Evolutionary conservation across 129 eudicot genomes (phyloP).

Genomic region (Dittrichia graveolens): DNA sequence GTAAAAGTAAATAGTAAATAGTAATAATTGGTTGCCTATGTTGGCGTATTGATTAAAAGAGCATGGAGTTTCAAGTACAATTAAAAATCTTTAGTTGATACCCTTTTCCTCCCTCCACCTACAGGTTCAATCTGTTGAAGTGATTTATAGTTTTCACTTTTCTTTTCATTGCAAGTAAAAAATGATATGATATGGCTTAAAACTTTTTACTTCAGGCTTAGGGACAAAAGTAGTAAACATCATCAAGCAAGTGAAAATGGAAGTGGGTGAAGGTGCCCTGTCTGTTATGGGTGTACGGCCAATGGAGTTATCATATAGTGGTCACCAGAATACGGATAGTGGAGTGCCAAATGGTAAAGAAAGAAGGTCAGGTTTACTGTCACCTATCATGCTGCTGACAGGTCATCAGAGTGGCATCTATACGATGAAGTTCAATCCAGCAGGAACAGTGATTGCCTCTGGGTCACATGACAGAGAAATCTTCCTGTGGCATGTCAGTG

Average conservation of each 20-base stretch:
- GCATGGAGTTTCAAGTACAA: too few species aligned
- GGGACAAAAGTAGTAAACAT: not conserved
- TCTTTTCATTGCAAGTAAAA: not conserved
- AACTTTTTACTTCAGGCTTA: not conserved
- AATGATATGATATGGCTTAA: not conserved
- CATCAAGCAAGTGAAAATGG: conserved; percentile 46
- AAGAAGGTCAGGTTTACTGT: conserved; percentile 72
- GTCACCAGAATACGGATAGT: conserved; percentile 32
- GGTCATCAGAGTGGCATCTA: conserved; percentile 91
- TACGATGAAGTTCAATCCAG: conserved; percentile 84
- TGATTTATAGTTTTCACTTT: not conserved
- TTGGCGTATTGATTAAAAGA: too few species aligned
- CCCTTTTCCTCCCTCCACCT: too few species aligned
- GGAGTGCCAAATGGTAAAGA: conserved; percentile 65
- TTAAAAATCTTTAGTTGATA: too few species aligned
- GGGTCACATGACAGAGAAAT: conserved; percentile 94
- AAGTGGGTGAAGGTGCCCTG: conserved; percentile 63
- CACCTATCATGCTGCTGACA: conserved; percentile 84
- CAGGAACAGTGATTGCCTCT: conserved; percentile 79
- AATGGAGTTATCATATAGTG: conserved; percentile 61
- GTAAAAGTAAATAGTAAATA: too few species aligned
- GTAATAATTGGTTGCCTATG: too few species aligned
- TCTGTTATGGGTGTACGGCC: conserved; percentile 76
- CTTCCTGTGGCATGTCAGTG: conserved; percentile 77
- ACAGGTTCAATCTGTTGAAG: too few species aligned